Conservation (phyloP, 352 stramenopile genomes). For the Pythium pyrilobum region DNA sequence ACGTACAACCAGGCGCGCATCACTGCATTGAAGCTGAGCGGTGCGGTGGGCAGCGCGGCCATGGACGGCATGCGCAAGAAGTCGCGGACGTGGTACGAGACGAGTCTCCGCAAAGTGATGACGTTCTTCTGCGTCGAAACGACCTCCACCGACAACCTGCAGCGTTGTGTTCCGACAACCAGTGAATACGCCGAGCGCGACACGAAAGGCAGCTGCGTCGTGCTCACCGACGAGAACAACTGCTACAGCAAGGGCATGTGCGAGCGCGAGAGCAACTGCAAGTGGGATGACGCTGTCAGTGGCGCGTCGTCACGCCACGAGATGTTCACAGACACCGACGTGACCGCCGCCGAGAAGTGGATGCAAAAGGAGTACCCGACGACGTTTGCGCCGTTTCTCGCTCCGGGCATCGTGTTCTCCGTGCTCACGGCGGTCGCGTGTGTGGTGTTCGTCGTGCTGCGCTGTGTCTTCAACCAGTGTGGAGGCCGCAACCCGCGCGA, state of each 20-base stretch:
- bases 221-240: slow-evolving; percentile 37
- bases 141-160: slow-evolving; percentile 30
- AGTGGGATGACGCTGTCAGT: slow-evolving; percentile 61
- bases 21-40: slow-evolving; percentile 64
- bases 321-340: slow-evolving; percentile 51
- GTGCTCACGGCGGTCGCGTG: slow-evolving; percentile 54
- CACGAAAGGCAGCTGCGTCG: slow-evolving; percentile 45
- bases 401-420: slow-evolving; percentile 64
- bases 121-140: slow-evolving; percentile 71
- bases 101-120: slow-evolving; percentile 55
- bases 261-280: slow-evolving; percentile 75
- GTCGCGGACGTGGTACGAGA: slow-evolving; percentile 55
- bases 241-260: slow-evolving; percentile 58
- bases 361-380: slow-evolving; percentile 61
- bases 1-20: slow-evolving; percentile 67
- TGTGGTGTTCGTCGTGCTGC: slow-evolving; percentile 58
- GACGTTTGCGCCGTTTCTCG: slow-evolving; percentile 61
- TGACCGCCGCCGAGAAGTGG: slow-evolving; percentile 55
- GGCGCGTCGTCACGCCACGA: slow-evolving; percentile 33
- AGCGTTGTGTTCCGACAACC: slow-evolving; percentile 49
- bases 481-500: slow-evolving; percentile 66
- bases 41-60: slow-evolving; percentile 43
- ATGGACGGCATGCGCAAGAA: slow-evolving; percentile 76
- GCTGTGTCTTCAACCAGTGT: slow-evolving; percentile 79
- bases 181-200: slow-evolving; percentile 48